These are phyloP conservation scores for Wickerhamomyces subpelliculosus DNA, from an alignment of 805 yeast genomes.

Conservation along the genomic window DNA sequence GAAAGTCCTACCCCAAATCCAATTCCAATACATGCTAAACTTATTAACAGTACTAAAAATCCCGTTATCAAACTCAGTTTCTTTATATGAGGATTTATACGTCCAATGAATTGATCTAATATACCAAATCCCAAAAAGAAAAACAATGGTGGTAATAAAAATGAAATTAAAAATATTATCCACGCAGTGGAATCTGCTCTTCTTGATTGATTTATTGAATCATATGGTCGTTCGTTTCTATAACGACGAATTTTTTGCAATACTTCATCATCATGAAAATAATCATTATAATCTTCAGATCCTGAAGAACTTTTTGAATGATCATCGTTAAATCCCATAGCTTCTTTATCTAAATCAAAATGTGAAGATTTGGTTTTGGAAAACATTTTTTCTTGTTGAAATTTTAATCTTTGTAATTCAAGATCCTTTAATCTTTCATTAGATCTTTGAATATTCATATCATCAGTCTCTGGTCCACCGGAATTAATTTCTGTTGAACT, in stretches of 20 bases:
- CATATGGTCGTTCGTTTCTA: constrained; percentile 4
- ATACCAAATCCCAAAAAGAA: constrained; percentile 22
- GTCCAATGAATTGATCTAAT: constrained; percentile 12
- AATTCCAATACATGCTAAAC: constrained; percentile 35
- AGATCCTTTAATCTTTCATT: neutral
- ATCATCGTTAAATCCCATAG: no score
- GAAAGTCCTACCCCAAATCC: constrained; percentile 40
- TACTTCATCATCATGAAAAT: constrained; percentile 5
- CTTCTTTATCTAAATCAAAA: no score
- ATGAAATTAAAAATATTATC: constrained; percentile 13
- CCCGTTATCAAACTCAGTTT: constrained; percentile 17
- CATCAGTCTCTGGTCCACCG: neutral
- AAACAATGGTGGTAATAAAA: constrained; percentile 21
- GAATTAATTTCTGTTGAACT: neutral
- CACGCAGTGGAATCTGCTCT: constrained; percentile 3
- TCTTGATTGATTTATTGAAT: neutral
- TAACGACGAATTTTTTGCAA: constrained; percentile 15
- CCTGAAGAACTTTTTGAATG: no score
- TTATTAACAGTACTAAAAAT: constrained; percentile 5
- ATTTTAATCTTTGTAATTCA: neutral
- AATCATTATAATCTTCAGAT: no score
- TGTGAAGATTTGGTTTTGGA: neutral
- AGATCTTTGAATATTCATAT: neutral
- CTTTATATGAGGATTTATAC: constrained; percentile 6
- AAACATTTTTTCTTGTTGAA: neutral